phyloP scores from a whole-genome alignment of 768 basidiomycete genomes.

The Tylopilus rubrobrunneus region DNA sequence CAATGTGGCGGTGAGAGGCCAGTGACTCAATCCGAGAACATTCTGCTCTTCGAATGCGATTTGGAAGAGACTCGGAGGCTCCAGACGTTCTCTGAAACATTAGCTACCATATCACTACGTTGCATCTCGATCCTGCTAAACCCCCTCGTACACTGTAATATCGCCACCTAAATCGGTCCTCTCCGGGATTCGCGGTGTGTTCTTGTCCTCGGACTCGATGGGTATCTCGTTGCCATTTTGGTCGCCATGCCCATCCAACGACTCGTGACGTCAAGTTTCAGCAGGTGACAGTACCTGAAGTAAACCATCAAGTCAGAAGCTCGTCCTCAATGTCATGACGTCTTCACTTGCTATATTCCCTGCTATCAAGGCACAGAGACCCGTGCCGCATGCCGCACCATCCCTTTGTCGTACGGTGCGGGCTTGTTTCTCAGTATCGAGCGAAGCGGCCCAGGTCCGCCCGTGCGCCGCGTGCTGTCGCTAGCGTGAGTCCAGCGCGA shows the following conservation, averaged over 20 bases:
- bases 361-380: conserved; percentile 4
- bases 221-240: neutral
- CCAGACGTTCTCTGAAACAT: too few species aligned
- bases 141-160: neutral
- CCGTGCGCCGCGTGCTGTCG: neutral
- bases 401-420: conserved; percentile 8
- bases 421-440: conserved; percentile 16
- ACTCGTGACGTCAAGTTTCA: neutral
- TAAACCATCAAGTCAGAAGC: neutral
- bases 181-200: neutral
- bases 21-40: too few species aligned
- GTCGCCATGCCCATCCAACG: neutral
- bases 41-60: too few species aligned
- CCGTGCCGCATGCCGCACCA: neutral
- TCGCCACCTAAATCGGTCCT: neutral
- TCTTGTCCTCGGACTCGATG: neutral
- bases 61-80: too few species aligned
- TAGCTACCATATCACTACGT: neutral
- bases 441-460: conserved; percentile 4
- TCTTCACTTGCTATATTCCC: neutral
- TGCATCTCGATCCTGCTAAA: neutral
- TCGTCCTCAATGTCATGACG: neutral
- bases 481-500: neutral
- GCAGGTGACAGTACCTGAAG: neutral
- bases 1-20: neutral